Conservation (phyloP, 208 protist genomes). For the Trypanosoma lewisi region DNA sequence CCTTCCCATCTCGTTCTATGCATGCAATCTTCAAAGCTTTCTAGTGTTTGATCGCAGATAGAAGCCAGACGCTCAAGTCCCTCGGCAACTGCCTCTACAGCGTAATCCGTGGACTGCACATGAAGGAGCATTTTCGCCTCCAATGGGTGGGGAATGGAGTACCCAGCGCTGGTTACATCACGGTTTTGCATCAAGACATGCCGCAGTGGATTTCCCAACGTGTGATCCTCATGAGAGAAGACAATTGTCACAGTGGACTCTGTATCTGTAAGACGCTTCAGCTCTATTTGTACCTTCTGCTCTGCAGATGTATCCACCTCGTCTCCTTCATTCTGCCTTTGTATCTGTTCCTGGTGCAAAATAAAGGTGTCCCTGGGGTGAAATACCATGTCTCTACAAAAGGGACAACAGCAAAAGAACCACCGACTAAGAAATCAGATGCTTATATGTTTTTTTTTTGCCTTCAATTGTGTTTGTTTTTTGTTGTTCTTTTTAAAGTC, state of each 20-base stretch:
- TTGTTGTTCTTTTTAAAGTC: not conserved
- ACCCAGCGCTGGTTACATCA: slow-evolving; percentile 85
- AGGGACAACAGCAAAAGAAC: slow-evolving; percentile 6
- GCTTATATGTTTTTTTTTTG: not conserved
- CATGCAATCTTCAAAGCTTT: slow-evolving; percentile 76
- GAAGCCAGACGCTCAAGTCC: slow-evolving; percentile 77
- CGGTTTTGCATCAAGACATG: slow-evolving; percentile 92
- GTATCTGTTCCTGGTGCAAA: slow-evolving; percentile 84
- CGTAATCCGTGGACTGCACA: slow-evolving; percentile 87
- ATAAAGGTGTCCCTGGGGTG: slow-evolving; percentile 84
- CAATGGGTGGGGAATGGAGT: slow-evolving; percentile 92
- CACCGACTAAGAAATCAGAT: no score
- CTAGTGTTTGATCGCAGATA: slow-evolving; percentile 77
- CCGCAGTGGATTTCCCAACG: slow-evolving; percentile 89
- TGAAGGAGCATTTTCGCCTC: slow-evolving; percentile 93
- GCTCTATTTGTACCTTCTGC: slow-evolving; percentile 86
- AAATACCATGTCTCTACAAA: slow-evolving; percentile 41
- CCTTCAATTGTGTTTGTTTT: not conserved
- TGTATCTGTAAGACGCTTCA: slow-evolving; percentile 75
- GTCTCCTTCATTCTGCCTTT: slow-evolving; percentile 87
- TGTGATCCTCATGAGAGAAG: slow-evolving; percentile 92
- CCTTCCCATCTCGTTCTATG: slow-evolving; percentile 9
- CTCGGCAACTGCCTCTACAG: slow-evolving; percentile 76
- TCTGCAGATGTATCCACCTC: slow-evolving; percentile 89
- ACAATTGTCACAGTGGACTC: slow-evolving; percentile 77